Base-by-base conservation (phyloP, 2,329 filamentous ascomycete species). In the Gremmenia infestans region DNA sequence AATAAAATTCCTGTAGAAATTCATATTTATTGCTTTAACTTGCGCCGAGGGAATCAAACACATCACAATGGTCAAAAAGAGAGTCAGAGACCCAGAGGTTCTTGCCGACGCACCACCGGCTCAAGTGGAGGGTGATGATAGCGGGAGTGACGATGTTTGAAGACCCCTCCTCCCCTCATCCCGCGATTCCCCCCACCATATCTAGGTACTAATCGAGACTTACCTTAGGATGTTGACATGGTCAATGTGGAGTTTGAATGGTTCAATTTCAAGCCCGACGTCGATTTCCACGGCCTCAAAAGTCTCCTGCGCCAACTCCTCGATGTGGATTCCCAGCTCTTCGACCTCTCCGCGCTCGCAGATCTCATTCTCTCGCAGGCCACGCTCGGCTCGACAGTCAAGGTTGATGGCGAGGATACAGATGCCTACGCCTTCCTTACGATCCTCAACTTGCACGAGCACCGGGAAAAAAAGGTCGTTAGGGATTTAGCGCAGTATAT, bases 191-290 rank as follows among this genome's bases (percentile, higher is more conserved):
- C 28, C 28, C 28, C 14, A 32, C 9, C 28, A 39, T 15, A 22
- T 22, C 19, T 22, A 22, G 19, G 19, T 22, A 54, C 48, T 14
- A 39, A 35, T 22, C 7, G 5, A 37, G 5, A 53, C 51, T 48
- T 25, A 25, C 6, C 6, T 42, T 43, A 96, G 89, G 90, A 96
- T 68, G 88, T 91, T 68, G 89, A 96, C 70, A 88, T 93, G 72
- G 85, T 99, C 63, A 87, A 97, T 70, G 91, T 97, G 56, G 93
- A 97, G 63, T 99, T 99, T 68, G 94, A 99, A 76, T 97, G 91
- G 89, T 99, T 97, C 77, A 95, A 97, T 74, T 96, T 93, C 60
- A 87, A 94, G 66, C 80, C 89, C 2, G 84, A 88, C 7, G 81
- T 96, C 66, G 94, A 99, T 73, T 97, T 97, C 73, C 93, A 97